Evolutionary conservation across 83 land plant species (phyloP).

Genomic region (Picea engelmannii): DNA sequence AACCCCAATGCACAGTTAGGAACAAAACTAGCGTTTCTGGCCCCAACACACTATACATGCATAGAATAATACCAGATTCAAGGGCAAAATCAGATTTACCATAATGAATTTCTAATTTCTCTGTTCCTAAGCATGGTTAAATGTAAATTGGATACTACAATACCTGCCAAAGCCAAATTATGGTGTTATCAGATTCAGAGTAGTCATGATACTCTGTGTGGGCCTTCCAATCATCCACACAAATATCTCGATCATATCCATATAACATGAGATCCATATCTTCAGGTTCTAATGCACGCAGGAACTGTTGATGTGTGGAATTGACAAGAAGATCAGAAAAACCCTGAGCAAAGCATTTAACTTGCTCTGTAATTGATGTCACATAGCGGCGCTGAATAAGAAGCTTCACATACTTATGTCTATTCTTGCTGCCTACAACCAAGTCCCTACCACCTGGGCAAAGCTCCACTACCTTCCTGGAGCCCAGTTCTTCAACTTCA

Average conservation of each 20-base stretch:
- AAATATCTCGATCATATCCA: slow-evolving; percentile 67
- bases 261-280: slow-evolving; percentile 81
- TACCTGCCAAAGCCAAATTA: slow-evolving; percentile 96
- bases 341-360: slow-evolving; percentile 69
- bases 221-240: slow-evolving; percentile 79
- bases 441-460: slow-evolving; percentile 73
- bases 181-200: slow-evolving; percentile 61
- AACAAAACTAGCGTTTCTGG: not conserved
- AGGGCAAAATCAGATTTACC: not conserved
- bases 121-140: not conserved
- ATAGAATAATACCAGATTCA: not conserved
- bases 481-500: slow-evolving; percentile 81
- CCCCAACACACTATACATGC: not conserved
- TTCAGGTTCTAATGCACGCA: slow-evolving; percentile 70
- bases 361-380: slow-evolving; percentile 64
- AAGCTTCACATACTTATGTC: slow-evolving; percentile 64
- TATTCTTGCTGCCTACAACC: slow-evolving; percentile 71
- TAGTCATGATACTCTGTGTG: slow-evolving; percentile 91
- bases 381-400: slow-evolving; percentile 77
- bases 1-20: not conserved
- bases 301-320: slow-evolving; percentile 55
- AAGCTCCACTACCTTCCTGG: slow-evolving; percentile 71
- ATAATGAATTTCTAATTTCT: not conserved
- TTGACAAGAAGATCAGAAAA: slow-evolving; percentile 73
- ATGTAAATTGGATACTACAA: not conserved